phyloP scores from a whole-genome alignment of 1,284 basidiomycete species.

The Tilletia caries region DNA sequence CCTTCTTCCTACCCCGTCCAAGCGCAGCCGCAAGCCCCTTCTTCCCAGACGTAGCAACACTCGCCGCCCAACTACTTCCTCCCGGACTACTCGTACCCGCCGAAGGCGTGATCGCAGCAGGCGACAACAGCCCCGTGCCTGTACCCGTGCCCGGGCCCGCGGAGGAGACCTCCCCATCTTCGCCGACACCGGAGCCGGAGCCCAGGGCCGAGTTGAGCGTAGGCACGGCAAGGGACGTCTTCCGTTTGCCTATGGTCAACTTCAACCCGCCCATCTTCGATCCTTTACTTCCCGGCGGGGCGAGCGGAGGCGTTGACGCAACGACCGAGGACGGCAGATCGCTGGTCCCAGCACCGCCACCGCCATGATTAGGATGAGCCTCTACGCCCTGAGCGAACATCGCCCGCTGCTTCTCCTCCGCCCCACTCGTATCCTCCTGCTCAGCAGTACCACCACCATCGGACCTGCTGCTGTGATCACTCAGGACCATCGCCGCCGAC shows the following conservation, averaged over 20 bases:
- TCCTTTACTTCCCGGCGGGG: background rate
- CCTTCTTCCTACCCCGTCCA: background rate
- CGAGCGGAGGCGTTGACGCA: background rate
- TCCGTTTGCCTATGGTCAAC: constrained; percentile 5
- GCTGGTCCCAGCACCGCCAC: no score
- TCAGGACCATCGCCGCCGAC: background rate
- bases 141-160: background rate
- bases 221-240: constrained; percentile 6
- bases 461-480: no score
- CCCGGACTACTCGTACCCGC: background rate
- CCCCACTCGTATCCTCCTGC: background rate
- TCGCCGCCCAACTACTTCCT: background rate
- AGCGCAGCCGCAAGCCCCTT: constrained; percentile 8
- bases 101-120: background rate
- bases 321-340: no score
- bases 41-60: background rate
- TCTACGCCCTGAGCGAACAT: background rate
- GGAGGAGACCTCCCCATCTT: background rate
- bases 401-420: constrained; percentile 1
- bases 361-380: background rate
- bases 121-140: background rate
- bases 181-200: no score
- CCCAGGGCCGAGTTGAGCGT: background rate
- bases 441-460: no score
- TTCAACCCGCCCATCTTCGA: constrained; percentile 5